These are phyloP conservation scores for Lachnellula hyalina DNA, from an alignment of 2,329 filamentous ascomycete species.

Conservation along the genomic window DNA sequence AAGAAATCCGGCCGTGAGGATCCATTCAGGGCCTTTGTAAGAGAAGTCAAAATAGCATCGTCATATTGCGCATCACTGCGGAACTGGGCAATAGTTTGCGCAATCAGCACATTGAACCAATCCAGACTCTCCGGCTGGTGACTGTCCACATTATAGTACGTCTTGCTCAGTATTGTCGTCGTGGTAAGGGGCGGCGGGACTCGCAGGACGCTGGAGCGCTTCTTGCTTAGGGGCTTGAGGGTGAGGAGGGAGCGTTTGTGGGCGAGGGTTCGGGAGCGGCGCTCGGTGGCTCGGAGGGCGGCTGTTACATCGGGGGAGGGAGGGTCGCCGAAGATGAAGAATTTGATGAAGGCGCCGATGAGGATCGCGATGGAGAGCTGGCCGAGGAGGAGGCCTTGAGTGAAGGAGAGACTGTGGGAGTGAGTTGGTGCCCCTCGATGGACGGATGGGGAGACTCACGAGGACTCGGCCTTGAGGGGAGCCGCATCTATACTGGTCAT, in stretches of 20 bases:
- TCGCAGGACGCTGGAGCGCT: constrained; percentile 68
- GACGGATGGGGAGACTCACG: constrained; percentile 30
- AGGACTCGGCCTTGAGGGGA: constrained; percentile 33
- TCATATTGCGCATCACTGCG: constrained; percentile 88
- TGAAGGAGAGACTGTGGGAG: constrained; percentile 70
- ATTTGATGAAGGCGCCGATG: constrained; percentile 94
- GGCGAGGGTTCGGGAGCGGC: constrained; percentile 66
- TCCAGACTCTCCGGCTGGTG: constrained; percentile 96
- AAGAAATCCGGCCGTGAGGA: constrained; percentile 81
- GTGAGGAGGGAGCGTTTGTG: constrained; percentile 71
- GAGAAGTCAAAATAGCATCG: constrained; percentile 78
- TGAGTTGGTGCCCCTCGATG: constrained; percentile 1
- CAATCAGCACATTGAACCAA: constrained; percentile 98
- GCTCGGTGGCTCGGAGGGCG: constrained; percentile 66
- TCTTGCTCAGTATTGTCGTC: constrained; percentile 91
- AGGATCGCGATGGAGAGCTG: constrained; percentile 89
- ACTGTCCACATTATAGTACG: constrained; percentile 92
- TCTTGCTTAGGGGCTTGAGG: constrained; percentile 48
- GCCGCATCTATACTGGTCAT: constrained; percentile 18
- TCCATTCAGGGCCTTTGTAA: constrained; percentile 86
- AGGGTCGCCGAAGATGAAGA: constrained; percentile 98
- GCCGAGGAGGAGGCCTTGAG: constrained; percentile 86
- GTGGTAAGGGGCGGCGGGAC: constrained; percentile 75
- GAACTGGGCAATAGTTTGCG: constrained; percentile 94
- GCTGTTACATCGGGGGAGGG: constrained; percentile 78